Conservation (phyloP, 129 eudicot species). For the Pulicaria dysenterica region DNA sequence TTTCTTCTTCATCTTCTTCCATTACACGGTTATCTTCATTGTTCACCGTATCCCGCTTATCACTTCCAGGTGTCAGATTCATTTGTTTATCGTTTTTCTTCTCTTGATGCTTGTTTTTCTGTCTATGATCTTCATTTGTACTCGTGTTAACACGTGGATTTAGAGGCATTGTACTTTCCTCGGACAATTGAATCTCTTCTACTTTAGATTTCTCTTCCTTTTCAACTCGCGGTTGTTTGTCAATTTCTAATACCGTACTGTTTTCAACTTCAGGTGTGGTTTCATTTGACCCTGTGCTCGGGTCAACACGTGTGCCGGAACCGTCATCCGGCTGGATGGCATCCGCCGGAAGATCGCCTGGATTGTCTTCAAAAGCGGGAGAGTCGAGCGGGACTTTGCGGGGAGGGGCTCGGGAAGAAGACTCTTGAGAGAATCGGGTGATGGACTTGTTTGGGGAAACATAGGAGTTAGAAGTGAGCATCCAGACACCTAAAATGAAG, state of each 20-base stretch:
- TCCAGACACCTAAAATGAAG: conserved; percentile 61
- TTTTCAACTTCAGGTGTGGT: conserved; percentile 26
- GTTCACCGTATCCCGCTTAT: conserved; percentile 3
- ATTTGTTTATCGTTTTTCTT: conserved; percentile 17
- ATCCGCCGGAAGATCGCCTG: conserved; percentile 64
- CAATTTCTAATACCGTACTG: conserved; percentile 16
- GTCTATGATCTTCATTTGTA: conserved; percentile 17
- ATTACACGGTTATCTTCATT: conserved; percentile 16
- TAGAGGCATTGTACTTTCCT: conserved; percentile 56
- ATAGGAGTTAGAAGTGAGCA: conserved; percentile 53
- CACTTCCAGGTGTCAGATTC: background rate
- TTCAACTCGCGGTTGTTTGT: conserved; percentile 35
- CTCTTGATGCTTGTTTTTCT: conserved; percentile 7
- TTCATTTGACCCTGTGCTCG: conserved; percentile 17
- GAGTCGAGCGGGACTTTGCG: conserved; percentile 23
- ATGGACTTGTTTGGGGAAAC: conserved; percentile 44
- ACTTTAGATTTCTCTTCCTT: conserved; percentile 38
- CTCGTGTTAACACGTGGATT: conserved; percentile 30
- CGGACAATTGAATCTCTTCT: conserved; percentile 47
- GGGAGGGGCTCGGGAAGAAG: conserved; percentile 10
- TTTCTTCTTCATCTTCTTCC: conserved; percentile 19
- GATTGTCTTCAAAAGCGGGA: conserved; percentile 54
- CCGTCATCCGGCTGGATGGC: conserved; percentile 46
- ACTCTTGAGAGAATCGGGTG: conserved; percentile 14
- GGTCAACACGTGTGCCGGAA: conserved; percentile 24